phyloP scores from a whole-genome alignment of 2,329 filamentous ascomycete genomes.

The Colletotrichum sp. region DNA sequence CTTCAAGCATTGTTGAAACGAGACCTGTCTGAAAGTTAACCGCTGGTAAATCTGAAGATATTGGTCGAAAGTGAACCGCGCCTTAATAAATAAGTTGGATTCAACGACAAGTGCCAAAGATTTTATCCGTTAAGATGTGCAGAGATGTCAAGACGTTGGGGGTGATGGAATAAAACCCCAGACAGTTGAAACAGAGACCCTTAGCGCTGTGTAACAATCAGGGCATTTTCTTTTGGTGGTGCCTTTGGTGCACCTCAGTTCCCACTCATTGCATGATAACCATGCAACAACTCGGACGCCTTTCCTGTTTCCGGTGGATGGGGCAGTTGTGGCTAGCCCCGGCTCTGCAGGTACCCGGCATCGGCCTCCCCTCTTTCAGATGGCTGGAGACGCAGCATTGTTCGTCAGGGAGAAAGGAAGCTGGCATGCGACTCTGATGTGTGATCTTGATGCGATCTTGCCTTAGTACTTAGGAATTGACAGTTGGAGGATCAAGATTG shows the following conservation, averaged over 20 bases:
- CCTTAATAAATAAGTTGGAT: neutral
- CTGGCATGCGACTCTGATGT: neutral
- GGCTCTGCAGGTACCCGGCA: constrained; percentile 16
- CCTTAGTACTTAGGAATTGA: too few species aligned
- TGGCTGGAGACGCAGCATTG: neutral
- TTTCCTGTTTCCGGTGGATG: constrained; percentile 6
- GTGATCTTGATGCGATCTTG: neutral
- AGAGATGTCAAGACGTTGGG: neutral
- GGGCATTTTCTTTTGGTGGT: neutral
- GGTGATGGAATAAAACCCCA: neutral
- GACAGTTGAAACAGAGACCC: neutral
- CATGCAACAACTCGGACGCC: neutral
- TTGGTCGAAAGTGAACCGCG: neutral
- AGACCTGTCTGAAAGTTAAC: neutral
- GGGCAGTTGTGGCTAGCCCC: neutral
- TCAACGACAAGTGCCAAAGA: neutral
- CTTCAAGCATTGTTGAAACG: neutral
- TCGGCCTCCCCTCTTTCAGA: constrained; percentile 1
- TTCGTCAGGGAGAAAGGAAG: neutral
- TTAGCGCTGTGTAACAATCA: neutral
- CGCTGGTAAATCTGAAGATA: neutral
- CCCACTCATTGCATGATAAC: neutral
- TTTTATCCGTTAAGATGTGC: neutral
- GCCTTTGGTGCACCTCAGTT: neutral
- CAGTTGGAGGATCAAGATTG: neutral